Evolutionary conservation across 2,329 filamentous ascomycete species (phyloP), one percentile per base, ranked within the genome.

Genomic region (Myriosclerotinia duriaeana): DNA sequence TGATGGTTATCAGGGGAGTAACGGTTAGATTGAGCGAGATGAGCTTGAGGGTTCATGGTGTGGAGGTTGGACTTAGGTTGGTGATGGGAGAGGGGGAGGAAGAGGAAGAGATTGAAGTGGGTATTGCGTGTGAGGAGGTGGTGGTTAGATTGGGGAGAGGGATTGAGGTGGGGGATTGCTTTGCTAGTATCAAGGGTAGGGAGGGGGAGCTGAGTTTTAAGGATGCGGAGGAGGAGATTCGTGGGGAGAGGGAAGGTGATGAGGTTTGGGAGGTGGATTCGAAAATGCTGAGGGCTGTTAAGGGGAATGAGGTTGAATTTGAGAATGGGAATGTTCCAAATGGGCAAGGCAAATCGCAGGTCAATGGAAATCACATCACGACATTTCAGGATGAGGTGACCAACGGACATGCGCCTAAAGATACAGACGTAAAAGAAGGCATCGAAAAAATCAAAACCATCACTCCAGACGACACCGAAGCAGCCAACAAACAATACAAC

Each of bases 1-100:
- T 85, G 22, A 79, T 85, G 71, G 81, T 83, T 8, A 77, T 85
- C 52, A 77, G 83, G n/a, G 83, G 82, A 0, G 72, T 83, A 5
- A 84, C 83, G 0, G 76, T 85, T n/a, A 81, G 78, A 0, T 72
- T 85, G 3, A 82, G 81, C 1, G 81, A 76, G 7, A 70, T 85
- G 65, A 84, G 79, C 4, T 76, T 83, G 36, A 78, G 80, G 6
- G 81, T 81, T 2, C 82, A 85, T 74, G 82, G 83, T 1, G 76
- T 85, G 36, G 83, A 85, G 70, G 79, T 84, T 5, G 83, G 82
- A 42, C 79, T 84, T 71, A 84, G 82, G 69, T 72, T 84, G 5
- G 78, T 80, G 8, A 79, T 83, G 55, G 83, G 84, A 58, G 36
- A 55, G 53, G 36, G 53, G 5, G 34, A 15, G 12, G 42, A 36